These are phyloP conservation scores for Clathrospora elynae DNA, from an alignment of 2,329 filamentous ascomycete genomes.

Conservation along the genomic window DNA sequence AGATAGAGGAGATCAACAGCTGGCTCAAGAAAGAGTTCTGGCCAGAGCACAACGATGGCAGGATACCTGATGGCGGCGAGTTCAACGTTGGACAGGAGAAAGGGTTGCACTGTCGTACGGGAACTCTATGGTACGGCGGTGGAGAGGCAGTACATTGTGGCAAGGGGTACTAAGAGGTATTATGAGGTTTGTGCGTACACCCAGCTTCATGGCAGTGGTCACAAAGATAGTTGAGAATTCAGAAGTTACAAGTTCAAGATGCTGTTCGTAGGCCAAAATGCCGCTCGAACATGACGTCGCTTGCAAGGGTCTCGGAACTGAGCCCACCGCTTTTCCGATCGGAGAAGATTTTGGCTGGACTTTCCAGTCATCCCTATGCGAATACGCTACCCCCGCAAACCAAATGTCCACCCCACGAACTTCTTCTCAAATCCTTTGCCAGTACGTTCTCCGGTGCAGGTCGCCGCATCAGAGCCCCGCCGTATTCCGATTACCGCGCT, in stretches of 20 bases:
- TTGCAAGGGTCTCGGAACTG: slow-evolving; percentile 31
- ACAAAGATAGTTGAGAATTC: too few species aligned
- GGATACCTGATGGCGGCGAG: slow-evolving; percentile 63
- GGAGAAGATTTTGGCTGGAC: slow-evolving; percentile 34
- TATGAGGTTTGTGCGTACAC: too few species aligned
- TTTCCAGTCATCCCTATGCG: slow-evolving; percentile 40
- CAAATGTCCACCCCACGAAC: slow-evolving; percentile 42
- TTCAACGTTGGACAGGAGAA: slow-evolving; percentile 89
- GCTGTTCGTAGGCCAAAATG: too few species aligned
- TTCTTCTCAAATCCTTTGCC: slow-evolving; percentile 13
- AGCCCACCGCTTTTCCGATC: slow-evolving; percentile 24
- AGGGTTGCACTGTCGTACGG: slow-evolving; percentile 76
- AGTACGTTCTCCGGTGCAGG: slow-evolving; percentile 36
- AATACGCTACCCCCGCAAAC: slow-evolving; percentile 35
- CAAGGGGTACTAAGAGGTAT: slow-evolving; percentile 55
- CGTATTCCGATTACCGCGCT: slow-evolving; percentile 30
- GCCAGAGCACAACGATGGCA: slow-evolving; percentile 54
- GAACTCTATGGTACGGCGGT: slow-evolving; percentile 75
- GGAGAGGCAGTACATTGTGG: slow-evolving; percentile 69
- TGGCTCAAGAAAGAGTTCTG: slow-evolving; percentile 76
- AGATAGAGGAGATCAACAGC: slow-evolving; percentile 76
- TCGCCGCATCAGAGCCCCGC: slow-evolving; percentile 21
- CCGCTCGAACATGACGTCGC: slow-evolving; percentile 34
- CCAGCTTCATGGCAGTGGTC: too few species aligned
- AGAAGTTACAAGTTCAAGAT: too few species aligned